Evolutionary conservation across 1,284 basidiomycete species (phyloP), one percentile per base, ranked within the genome.

Genomic region (Puccinia horiana): DNA sequence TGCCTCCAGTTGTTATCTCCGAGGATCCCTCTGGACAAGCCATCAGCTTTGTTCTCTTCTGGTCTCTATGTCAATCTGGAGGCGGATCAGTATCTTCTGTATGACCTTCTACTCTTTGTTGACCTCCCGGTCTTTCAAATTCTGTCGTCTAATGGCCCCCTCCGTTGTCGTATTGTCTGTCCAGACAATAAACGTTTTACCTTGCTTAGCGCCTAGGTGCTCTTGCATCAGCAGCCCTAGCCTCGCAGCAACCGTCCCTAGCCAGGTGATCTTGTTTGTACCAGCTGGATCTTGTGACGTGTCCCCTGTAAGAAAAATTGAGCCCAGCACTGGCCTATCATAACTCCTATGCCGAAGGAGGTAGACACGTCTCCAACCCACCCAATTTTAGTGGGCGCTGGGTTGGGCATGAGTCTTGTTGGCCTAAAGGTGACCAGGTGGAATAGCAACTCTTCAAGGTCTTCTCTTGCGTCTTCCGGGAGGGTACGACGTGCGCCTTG

Each of bases 51-150:
- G 14, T 74, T 74, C 9, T 16, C n/a, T 8, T 26, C 29, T 26
- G 14, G 72, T 1, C 23, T 23, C 20, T n/a, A 74, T 1, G 18
- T 74, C 26, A 16, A 18, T 12, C 11, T 74, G 44, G 44, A 29
- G 35, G 20, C 5, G 18, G 0, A 47, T 11, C 16, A 73, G 16
- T 11, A 73, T 8, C 1, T 32, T 6, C 29, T 73, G 70, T 16
- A 73, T 73, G 12, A 47, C 3, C 32, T 73, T 73, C 70, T 18
- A 73, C 35, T 73, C 70, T 1, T 73, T 26, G 29, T 73, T 73
- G 20, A 73, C 70, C 1, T 16, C 1, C 3, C 16, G 1, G 32
- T 73, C 70, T 16, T 47, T 52, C 8, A 42, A 73, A 5, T 73
- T 73, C 49, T 23, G 5, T 14, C 23, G 18, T 2, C 49, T 1